Percentiles rank a stretch among this genome's conserved stretches.
These are phyloP conservation scores for Syzygium malaccense DNA, from an alignment of 441 rosid genomes.

Conservation along the genomic window DNA sequence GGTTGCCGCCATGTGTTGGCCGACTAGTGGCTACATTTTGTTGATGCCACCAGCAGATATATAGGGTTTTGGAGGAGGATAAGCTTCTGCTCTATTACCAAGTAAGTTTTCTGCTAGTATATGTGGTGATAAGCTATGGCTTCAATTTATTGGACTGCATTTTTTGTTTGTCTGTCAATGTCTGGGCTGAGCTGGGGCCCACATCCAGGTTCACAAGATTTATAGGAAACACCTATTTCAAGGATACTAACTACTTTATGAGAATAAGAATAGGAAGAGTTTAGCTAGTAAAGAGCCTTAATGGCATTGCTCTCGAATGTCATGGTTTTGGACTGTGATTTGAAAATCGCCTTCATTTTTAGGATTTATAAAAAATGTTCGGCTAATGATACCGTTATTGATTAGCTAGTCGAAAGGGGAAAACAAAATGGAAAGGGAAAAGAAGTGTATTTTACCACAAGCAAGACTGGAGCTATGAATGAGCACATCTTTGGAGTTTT, in stretches of 20 bases:
- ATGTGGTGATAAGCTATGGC: not conserved
- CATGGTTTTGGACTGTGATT: not conserved
- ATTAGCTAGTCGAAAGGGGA: not conserved
- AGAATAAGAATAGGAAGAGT: not conserved
- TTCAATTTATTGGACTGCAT: slow-evolving; percentile 6
- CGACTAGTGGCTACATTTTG: slow-evolving; percentile 3
- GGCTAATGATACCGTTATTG: not conserved
- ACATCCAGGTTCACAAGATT: not conserved
- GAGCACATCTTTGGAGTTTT: slow-evolving; percentile 79
- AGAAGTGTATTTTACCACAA: slow-evolving; percentile 54
- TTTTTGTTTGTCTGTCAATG: not conserved
- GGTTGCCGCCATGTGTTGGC: slow-evolving; percentile 14
- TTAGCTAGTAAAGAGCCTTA: not conserved
- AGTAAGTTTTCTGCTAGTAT: slow-evolving; percentile 1
- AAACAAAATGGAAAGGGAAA: not conserved
- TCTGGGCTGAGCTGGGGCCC: slow-evolving; percentile 10
- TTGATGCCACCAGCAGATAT: not conserved
- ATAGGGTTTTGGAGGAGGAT: slow-evolving; percentile 13
- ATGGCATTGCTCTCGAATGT: not conserved
- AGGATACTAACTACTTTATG: not conserved
- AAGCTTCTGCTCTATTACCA: slow-evolving; percentile 15
- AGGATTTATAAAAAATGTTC: not conserved
- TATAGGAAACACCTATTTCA: not conserved
- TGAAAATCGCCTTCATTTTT: not conserved
- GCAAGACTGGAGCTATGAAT: slow-evolving; percentile 66